A percentile compares a stretch with the other conserved stretches of the same genome.
Conservation (phyloP, 75 land plant species). For the Cupressus sempervirens region DNA sequence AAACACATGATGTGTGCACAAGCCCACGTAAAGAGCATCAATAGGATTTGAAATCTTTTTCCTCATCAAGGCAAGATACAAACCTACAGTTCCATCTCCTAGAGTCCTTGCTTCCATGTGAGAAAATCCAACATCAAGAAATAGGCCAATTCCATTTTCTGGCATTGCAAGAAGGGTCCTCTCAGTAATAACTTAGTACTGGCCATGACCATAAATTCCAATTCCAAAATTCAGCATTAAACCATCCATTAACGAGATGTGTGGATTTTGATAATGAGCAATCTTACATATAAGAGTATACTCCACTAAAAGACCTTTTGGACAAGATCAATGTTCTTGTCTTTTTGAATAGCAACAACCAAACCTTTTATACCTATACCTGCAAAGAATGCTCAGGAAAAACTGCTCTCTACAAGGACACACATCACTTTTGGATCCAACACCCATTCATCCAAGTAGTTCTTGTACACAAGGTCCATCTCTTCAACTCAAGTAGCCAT, state of each 20-base stretch:
- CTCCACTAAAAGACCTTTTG: conserved; percentile 67
- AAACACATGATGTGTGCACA: no score
- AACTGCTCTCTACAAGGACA: conserved; percentile 80
- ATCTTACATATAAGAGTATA: conserved; percentile 88
- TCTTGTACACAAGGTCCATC: conserved; percentile 75
- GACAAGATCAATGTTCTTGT: conserved; percentile 72
- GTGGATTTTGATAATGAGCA: conserved; percentile 74
- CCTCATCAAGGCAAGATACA: no score
- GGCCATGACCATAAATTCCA: conserved; percentile 96
- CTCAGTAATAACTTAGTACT: conserved; percentile 80
- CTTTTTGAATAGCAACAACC: conserved; percentile 81
- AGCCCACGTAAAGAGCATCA: no score
- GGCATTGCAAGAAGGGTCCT: conserved; percentile 96
- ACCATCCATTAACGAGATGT: conserved; percentile 91
- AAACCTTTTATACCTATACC: conserved; percentile 98
- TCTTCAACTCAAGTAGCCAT: no score
- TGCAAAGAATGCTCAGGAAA: conserved; percentile 90
- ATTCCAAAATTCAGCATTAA: conserved; percentile 98
- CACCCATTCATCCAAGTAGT: conserved; percentile 80
- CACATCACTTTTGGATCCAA: conserved; percentile 58
- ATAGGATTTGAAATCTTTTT: no score
- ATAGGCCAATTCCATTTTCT: conserved; percentile 95
- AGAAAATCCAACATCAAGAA: conserved; percentile 97
- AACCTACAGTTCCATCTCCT: conserved; percentile 90
- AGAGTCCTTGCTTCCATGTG: conserved; percentile 75